Percentiles rank a stretch among this genome's conserved stretches.
Evolutionary conservation across 805 yeast genomes (phyloP).

Genomic region (Metschnikowia noctiluminum): DNA sequence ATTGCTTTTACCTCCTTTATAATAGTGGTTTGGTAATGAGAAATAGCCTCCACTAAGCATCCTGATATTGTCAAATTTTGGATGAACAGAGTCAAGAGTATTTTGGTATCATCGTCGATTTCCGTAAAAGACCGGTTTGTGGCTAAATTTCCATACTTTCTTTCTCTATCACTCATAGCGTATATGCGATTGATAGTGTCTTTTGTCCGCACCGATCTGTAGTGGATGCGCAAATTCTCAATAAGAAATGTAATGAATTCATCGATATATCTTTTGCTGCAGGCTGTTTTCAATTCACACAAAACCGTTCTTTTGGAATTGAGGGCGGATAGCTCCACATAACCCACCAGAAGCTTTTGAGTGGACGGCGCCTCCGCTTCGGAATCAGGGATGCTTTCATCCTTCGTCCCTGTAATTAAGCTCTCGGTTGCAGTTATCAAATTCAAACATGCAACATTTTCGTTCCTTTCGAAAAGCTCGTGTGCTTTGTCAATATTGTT

Average conservation of each 20-base stretch:
- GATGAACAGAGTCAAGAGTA: conserved; percentile 45
- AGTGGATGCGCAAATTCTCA: conserved; percentile 59
- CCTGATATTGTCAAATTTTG: conserved; percentile 60
- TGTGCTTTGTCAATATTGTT: conserved; percentile 41
- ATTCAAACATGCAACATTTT: conserved; percentile 54
- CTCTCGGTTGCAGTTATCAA: conserved; percentile 55
- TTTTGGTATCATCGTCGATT: conserved; percentile 40
- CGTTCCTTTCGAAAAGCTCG: conserved; percentile 39
- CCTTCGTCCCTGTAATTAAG: conserved; percentile 48
- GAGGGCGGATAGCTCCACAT: conserved; percentile 50
- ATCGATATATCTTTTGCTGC: conserved; percentile 65
- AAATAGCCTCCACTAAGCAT: conserved; percentile 58
- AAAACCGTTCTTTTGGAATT: conserved; percentile 50
- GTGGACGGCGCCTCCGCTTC: conserved; percentile 20
- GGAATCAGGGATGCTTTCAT: conserved; percentile 16
- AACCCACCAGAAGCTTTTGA: conserved; percentile 34
- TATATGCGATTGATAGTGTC: conserved; percentile 52
- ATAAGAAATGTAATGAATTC: conserved; percentile 54
- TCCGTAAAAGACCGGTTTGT: conserved; percentile 36
- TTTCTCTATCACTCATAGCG: conserved; percentile 25
- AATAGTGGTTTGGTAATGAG: conserved; percentile 64
- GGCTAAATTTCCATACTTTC: conserved; percentile 15
- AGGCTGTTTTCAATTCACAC: conserved; percentile 52
- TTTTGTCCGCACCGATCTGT: conserved; percentile 43
- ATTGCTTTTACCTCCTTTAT: conserved; percentile 68